These are phyloP conservation scores for Inonotus hispidus DNA, from an alignment of 1,284 basidiomycete genomes.

Conservation along the genomic window DNA sequence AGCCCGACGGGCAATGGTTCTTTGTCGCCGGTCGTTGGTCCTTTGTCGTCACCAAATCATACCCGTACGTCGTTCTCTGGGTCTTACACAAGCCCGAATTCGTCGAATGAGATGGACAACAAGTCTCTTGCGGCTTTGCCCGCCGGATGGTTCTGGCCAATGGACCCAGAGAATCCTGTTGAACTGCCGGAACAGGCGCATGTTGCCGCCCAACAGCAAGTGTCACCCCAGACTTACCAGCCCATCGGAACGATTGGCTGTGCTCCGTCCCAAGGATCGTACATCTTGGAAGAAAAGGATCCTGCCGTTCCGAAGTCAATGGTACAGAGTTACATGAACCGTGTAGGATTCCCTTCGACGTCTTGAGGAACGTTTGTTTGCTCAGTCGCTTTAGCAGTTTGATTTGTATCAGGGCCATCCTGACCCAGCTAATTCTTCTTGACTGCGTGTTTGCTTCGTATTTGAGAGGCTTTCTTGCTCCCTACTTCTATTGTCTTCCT, in stretches of 20 bases:
- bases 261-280: constrained; percentile 49
- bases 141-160: constrained; percentile 64
- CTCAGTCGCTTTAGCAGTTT: background rate
- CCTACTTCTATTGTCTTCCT: background rate
- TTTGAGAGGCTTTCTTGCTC: background rate
- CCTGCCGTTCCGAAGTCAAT: constrained; percentile 29
- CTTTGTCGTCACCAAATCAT: constrained; percentile 7
- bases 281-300: constrained; percentile 63
- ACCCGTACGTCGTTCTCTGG: constrained; percentile 5
- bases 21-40: constrained; percentile 25
- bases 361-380: background rate
- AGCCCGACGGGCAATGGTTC: constrained; percentile 24
- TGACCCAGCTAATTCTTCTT: background rate
- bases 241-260: constrained; percentile 46
- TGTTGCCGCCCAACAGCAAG: constrained; percentile 22
- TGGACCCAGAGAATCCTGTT: constrained; percentile 54
- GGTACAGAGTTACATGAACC: constrained; percentile 37
- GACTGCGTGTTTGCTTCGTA: background rate
- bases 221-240: constrained; percentile 29
- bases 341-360: constrained; percentile 24
- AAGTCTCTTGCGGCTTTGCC: constrained; percentile 54
- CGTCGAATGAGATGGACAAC: constrained; percentile 18
- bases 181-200: constrained; percentile 20
- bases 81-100: background rate
- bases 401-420: background rate